phyloP scores from a whole-genome alignment of 2,329 filamentous ascomycete species.

The Alternaria triticimaculans region DNA sequence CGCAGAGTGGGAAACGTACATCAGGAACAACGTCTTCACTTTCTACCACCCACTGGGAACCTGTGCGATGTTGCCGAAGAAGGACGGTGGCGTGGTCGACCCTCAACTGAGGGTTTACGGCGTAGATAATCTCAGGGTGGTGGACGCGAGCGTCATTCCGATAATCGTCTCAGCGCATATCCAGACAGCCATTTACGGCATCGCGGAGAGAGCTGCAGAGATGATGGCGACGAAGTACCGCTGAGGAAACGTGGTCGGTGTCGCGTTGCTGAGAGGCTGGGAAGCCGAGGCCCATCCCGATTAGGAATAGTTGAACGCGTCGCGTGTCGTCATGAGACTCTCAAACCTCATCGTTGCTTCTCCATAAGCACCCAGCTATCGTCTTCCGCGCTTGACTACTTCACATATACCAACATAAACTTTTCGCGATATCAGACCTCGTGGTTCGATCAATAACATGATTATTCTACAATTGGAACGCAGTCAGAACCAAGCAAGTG shows the following conservation, averaged over 20 bases:
- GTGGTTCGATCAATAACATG: not conserved
- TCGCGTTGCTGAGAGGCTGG: not conserved
- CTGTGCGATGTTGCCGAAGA: conserved; percentile 34
- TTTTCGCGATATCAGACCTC: not conserved
- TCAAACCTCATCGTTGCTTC: not conserved
- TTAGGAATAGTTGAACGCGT: not conserved
- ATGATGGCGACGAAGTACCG: conserved; percentile 19
- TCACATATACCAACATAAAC: not conserved
- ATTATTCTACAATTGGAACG: not conserved
- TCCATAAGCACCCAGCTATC: not conserved
- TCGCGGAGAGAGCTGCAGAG: conserved; percentile 32
- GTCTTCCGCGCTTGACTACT: not conserved
- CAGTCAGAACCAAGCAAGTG: not conserved
- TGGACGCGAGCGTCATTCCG: conserved; percentile 30
- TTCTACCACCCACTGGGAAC: conserved; percentile 43
- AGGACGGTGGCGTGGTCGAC: conserved; percentile 27
- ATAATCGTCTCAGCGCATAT: conserved; percentile 28
- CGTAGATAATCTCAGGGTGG: conserved; percentile 13
- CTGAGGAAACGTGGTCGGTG: not conserved
- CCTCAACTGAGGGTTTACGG: conserved; percentile 28
- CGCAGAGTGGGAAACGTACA: conserved; percentile 26
- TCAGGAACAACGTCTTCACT: conserved; percentile 16
- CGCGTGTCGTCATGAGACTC: not conserved
- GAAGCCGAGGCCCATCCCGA: not conserved
- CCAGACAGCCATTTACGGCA: conserved; percentile 34